Evolutionary conservation across 345 rosid species (phyloP).

Genomic region (Lepidium aucheri): DNA sequence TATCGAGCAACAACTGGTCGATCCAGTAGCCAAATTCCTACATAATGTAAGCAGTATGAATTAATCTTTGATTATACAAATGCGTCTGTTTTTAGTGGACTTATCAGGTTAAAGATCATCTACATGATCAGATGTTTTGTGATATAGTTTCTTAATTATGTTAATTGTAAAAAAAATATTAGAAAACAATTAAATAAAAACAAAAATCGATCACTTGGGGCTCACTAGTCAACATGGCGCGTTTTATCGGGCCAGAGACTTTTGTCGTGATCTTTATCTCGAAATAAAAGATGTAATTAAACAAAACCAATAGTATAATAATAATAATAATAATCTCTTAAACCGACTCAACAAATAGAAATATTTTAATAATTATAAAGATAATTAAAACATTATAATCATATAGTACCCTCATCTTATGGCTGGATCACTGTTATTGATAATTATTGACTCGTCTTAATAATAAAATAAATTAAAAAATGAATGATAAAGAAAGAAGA

Average conservation of each 20-base stretch:
- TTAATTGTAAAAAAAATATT: not conserved
- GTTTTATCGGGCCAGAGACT: constrained; percentile 14
- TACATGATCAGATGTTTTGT: not conserved
- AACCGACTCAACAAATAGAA: not conserved
- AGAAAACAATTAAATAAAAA: not conserved
- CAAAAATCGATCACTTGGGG: constrained; percentile 6
- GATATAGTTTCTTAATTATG: not conserved
- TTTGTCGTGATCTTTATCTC: constrained; percentile 19
- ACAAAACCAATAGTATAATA: not conserved
- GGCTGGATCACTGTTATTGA: constrained; percentile 22
- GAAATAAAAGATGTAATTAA: not conserved
- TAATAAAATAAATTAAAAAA: not conserved
- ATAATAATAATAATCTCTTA: not conserved
- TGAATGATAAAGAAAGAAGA: constrained; percentile 14
- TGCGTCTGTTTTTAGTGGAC: no score
- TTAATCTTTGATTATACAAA: no score
- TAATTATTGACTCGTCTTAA: constrained; percentile 11
- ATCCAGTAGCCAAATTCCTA: no score
- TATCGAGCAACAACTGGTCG: no score
- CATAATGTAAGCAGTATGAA: no score
- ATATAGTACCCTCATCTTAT: constrained; percentile 6
- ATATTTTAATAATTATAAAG: not conserved
- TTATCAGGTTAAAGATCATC: no score
- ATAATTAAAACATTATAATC: not conserved
- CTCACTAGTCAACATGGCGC: constrained; percentile 19